These are phyloP conservation scores for Odonthalia washingtoniensis DNA, from an alignment of 31 red algal species.

Conservation along the genomic window DNA sequence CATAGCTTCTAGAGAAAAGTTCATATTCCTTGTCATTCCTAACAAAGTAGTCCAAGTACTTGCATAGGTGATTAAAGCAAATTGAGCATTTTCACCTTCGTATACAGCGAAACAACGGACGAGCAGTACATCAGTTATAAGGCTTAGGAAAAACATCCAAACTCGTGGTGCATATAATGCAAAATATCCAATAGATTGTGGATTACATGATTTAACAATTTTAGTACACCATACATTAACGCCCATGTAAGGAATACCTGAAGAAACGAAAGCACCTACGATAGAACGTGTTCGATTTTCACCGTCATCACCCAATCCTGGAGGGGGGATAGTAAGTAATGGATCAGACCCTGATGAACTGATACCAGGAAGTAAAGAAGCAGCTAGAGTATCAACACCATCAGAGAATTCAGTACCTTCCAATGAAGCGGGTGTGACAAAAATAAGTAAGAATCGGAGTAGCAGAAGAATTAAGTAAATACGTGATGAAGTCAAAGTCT, in stretches of 20 bases:
- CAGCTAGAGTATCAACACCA: slow-evolving; percentile 77
- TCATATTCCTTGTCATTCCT: slow-evolving; percentile 74
- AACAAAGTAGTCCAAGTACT: slow-evolving; percentile 66
- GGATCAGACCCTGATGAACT: slow-evolving; percentile 53
- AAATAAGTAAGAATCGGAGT: slow-evolving; percentile 58
- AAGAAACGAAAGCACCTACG: slow-evolving; percentile 74
- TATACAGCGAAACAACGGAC: slow-evolving; percentile 69
- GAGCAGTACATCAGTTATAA: slow-evolving; percentile 61
- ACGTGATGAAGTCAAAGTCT: slow-evolving; percentile 48
- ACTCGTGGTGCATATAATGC: slow-evolving; percentile 62
- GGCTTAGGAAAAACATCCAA: slow-evolving; percentile 79
- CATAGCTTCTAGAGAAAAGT: slow-evolving; percentile 78
- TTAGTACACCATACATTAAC: slow-evolving; percentile 53
- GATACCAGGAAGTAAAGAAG: slow-evolving; percentile 64
- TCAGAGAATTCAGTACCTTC: slow-evolving; percentile 74
- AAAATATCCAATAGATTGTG: slow-evolving; percentile 51
- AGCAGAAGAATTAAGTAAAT: slow-evolving; percentile 62
- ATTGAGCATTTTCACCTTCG: slow-evolving; percentile 64
- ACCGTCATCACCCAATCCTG: slow-evolving; percentile 49
- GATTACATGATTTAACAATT: slow-evolving; percentile 20
- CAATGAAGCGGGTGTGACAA: slow-evolving; percentile 58
- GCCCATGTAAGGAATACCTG: slow-evolving; percentile 77
- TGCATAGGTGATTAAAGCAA: slow-evolving; percentile 68
- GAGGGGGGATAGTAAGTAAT: slow-evolving; percentile 39
- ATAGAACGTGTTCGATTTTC: slow-evolving; percentile 67